Conservation (phyloP, 2,329 filamentous ascomycete species). For the Fusarium tricinctum region DNA sequence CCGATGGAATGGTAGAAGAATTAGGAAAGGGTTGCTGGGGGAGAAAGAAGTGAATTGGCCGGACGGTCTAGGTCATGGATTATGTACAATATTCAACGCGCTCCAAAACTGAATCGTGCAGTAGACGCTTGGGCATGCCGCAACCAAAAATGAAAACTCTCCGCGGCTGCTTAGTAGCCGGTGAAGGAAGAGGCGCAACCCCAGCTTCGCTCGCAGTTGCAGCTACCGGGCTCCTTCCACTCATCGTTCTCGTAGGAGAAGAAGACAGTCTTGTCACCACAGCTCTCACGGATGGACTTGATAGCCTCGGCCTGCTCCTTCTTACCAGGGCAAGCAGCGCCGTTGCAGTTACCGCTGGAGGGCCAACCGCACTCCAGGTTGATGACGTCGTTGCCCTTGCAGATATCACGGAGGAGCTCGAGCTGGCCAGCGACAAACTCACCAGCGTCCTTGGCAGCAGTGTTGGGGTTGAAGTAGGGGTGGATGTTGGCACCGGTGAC, state of each 20-base stretch:
- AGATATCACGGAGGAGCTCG: slow-evolving; percentile 76
- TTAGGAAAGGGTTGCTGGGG: slow-evolving; percentile 27
- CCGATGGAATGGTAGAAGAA: slow-evolving; percentile 18
- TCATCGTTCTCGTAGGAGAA: slow-evolving; percentile 84
- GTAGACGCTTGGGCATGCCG: slow-evolving; percentile 42
- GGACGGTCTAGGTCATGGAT: slow-evolving; percentile 44
- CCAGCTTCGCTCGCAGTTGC: slow-evolving; percentile 85
- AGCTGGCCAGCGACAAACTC: slow-evolving; percentile 82
- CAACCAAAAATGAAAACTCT: slow-evolving; percentile 20
- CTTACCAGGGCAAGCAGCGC: slow-evolving; percentile 75
- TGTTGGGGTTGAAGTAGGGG: slow-evolving; percentile 88
- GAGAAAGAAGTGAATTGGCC: slow-evolving; percentile 40
- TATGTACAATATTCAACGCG: slow-evolving; percentile 52
- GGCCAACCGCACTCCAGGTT: slow-evolving; percentile 96
- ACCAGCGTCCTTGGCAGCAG: slow-evolving; percentile 76
- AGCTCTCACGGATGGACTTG: slow-evolving; percentile 73
- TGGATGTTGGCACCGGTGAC: slow-evolving; percentile 89
- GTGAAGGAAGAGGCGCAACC: slow-evolving; percentile 63
- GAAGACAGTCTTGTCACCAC: slow-evolving; percentile 79
- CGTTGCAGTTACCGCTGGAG: slow-evolving; percentile 76
- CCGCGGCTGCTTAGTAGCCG: slow-evolving; percentile 34
- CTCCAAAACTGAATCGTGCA: slow-evolving; percentile 34
- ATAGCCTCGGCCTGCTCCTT: slow-evolving; percentile 80
- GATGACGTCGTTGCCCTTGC: slow-evolving; percentile 78
- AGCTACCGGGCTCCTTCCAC: slow-evolving; percentile 82